Conservation (phyloP, 2,329 filamentous ascomycete species). For the Stagonosporopsis chrysanthemi region DNA sequence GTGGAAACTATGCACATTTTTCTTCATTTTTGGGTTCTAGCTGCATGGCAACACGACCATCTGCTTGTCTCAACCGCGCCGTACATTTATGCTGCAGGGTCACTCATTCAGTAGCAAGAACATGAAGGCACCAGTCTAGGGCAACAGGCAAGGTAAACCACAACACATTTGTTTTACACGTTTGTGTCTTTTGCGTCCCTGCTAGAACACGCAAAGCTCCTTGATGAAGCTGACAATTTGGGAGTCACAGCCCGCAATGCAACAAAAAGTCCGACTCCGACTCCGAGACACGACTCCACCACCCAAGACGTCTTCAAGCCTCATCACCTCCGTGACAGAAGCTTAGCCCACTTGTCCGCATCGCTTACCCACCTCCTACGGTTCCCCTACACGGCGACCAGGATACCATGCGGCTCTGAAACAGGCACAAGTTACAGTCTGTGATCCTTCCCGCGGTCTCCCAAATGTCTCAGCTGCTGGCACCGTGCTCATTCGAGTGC, state of each 20-base stretch:
- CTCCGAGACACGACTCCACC: constrained; percentile 4
- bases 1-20: not conserved
- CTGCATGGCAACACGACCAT: too few species aligned
- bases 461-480: not conserved
- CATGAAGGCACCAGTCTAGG: too few species aligned
- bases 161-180: too few species aligned
- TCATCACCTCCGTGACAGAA: constrained; percentile 15
- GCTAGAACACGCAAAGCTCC: not conserved
- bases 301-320: constrained; percentile 11
- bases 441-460: not conserved
- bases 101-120: too few species aligned
- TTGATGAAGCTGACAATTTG: not conserved
- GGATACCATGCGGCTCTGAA: constrained; percentile 2
- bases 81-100: too few species aligned
- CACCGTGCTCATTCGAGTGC: constrained; percentile 9
- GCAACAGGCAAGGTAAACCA: too few species aligned
- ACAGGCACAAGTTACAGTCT: constrained; percentile 16
- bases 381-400: not conserved
- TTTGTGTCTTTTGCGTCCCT: too few species aligned
- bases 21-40: not conserved
- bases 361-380: constrained; percentile 1
- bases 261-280: not conserved
- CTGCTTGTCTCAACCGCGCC: too few species aligned
- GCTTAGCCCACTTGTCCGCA: constrained; percentile 3
- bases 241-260: not conserved